Percentiles rank a stretch among this genome's conserved stretches.
Evolutionary conservation across 148 eudicot genomes (phyloP).

Genomic region (Polygonum maritimum): DNA sequence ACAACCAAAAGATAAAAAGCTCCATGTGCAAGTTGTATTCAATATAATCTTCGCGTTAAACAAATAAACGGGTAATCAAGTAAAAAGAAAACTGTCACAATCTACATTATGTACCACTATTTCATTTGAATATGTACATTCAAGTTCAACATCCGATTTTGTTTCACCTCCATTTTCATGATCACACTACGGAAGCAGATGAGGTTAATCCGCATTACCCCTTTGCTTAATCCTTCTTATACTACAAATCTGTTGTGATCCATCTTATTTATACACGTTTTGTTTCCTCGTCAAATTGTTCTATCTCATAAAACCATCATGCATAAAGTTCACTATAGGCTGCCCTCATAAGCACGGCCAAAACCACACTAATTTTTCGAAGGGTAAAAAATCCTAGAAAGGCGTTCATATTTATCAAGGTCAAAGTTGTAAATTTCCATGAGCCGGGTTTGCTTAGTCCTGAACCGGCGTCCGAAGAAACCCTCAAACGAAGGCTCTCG

Average conservation of each 20-base stretch:
- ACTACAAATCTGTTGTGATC: too few relatives aligned
- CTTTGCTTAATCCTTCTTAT: too few relatives aligned
- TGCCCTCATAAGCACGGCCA: not conserved
- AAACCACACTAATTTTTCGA: not conserved
- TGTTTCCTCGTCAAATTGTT: too few relatives aligned
- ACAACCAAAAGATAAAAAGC: too few relatives aligned
- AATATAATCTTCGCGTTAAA: too few relatives aligned
- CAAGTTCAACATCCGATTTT: not conserved
- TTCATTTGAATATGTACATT: not conserved
- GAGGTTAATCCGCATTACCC: too few relatives aligned
- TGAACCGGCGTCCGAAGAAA: constrained; percentile 37
- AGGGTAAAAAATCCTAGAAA: constrained; percentile 37
- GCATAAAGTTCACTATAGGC: not conserved
- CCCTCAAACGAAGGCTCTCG: constrained; percentile 60
- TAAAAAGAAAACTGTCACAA: not conserved
- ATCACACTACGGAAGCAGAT: too few relatives aligned
- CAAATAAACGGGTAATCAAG: too few relatives aligned
- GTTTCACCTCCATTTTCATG: too few relatives aligned
- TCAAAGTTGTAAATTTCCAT: constrained; percentile 37
- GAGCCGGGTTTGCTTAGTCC: constrained; percentile 45
- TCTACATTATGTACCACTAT: not conserved
- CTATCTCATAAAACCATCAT: too few relatives aligned
- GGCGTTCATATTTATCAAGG: constrained; percentile 33
- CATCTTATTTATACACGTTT: too few relatives aligned
- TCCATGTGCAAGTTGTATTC: too few relatives aligned